Percentiles rank a stretch among this genome's conserved stretches.
Conservation (phyloP, 2,329 filamentous ascomycete species). For the Stagonosporopsis rhizophila region DNA sequence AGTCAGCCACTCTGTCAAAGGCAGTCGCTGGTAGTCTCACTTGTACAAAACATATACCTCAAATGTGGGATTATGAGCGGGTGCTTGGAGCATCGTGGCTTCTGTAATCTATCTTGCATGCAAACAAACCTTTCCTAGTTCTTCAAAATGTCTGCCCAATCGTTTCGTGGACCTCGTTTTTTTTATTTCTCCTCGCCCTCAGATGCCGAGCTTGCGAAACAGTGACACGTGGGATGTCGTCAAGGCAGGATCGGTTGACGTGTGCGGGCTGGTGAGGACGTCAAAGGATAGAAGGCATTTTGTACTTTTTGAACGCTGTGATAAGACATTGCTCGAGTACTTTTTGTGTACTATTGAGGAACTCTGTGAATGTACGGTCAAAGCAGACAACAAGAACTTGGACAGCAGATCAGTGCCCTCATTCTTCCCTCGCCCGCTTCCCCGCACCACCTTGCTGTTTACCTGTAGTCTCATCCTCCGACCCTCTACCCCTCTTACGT, state of each 20-base stretch:
- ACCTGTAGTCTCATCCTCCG: background rate
- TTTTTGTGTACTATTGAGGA: background rate
- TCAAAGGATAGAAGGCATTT: background rate
- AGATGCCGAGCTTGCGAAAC: background rate
- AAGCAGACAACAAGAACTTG: background rate
- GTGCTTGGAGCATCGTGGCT: conserved; percentile 46
- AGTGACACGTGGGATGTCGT: background rate
- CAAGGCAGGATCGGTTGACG: background rate
- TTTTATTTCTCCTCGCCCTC: background rate
- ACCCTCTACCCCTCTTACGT: background rate
- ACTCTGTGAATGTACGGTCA: background rate
- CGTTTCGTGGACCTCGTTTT: background rate
- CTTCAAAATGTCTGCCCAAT: conserved; percentile 8
- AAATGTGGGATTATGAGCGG: conserved; percentile 44
- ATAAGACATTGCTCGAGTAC: background rate
- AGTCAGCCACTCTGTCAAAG: conserved; percentile 42
- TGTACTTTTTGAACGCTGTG: background rate
- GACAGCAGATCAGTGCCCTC: background rate
- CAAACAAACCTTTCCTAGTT: conserved; percentile 47
- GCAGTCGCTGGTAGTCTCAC: conserved; percentile 44
- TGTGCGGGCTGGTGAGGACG: background rate
- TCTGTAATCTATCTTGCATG: conserved; percentile 52
- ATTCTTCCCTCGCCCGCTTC: background rate
- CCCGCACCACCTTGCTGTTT: background rate
- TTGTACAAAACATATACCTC: conserved; percentile 50